These are phyloP conservation scores for Graphilbum fragrans DNA, from an alignment of 2,329 filamentous ascomycete species.

Conservation along the genomic window DNA sequence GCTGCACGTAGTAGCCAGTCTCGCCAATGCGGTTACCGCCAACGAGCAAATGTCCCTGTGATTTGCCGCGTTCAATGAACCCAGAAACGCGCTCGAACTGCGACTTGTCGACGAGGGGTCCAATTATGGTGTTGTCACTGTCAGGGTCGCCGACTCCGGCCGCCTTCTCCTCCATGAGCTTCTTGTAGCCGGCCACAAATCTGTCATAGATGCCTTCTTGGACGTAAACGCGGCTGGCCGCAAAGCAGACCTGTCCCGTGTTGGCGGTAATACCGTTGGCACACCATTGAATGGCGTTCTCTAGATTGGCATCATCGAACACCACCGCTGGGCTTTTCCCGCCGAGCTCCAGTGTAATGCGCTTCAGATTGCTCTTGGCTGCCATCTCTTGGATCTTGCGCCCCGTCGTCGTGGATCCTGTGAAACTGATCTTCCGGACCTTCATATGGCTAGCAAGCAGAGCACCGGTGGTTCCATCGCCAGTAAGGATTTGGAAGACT, in stretches of 20 bases:
- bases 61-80: conserved; percentile 49
- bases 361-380: conserved; percentile 40
- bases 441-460: conserved; percentile 47
- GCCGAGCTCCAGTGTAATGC: conserved; percentile 46
- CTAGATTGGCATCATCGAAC: conserved; percentile 47
- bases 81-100: conserved; percentile 51
- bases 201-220: conserved; percentile 42
- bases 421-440: conserved; percentile 65
- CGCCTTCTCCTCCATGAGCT: conserved; percentile 8
- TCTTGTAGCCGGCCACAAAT: conserved; percentile 45
- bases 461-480: conserved; percentile 18
- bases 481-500: conserved; percentile 26
- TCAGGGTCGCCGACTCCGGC: conserved; percentile 49
- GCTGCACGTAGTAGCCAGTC: conserved; percentile 11
- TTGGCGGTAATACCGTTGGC: conserved; percentile 47
- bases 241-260: conserved; percentile 62
- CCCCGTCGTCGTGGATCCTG: conserved; percentile 55
- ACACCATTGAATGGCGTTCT: conserved; percentile 29
- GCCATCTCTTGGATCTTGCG: conserved; percentile 57
- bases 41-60: conserved; percentile 40
- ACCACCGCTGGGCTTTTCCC: conserved; percentile 48
- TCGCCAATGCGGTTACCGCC: conserved; percentile 30
- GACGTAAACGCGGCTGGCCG: conserved; percentile 59
- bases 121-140: conserved; percentile 34
- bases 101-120: conserved; percentile 49